Percentiles rank a stretch among this genome's conserved stretches.
phyloP scores from a whole-genome alignment of 495 filamentous ascomycete species.

The Annulohypoxylon maeteangense region DNA sequence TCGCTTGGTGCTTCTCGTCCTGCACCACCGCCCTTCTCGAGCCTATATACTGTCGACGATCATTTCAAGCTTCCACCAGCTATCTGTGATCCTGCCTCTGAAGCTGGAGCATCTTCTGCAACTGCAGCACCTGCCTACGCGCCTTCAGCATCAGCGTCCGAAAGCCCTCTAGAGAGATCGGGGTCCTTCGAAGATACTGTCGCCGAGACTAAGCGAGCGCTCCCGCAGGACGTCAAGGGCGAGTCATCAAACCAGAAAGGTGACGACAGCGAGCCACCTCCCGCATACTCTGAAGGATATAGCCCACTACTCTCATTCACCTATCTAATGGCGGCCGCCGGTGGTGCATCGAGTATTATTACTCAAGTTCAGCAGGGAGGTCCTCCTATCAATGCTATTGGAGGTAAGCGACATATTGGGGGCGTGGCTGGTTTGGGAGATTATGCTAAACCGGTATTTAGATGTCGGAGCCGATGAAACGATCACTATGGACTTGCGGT shows the following conservation, averaged over 20 bases:
- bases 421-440: slow-evolving; percentile 9
- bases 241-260: slow-evolving; percentile 66
- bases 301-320: slow-evolving; percentile 93
- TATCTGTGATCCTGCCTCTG: slow-evolving; percentile 64
- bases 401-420: slow-evolving; percentile 67
- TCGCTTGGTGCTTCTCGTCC: slow-evolving; percentile 34
- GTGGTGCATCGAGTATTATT: slow-evolving; percentile 96
- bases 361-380: slow-evolving; percentile 97
- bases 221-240: slow-evolving; percentile 81
- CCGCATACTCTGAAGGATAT: slow-evolving; percentile 92
- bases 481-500: slow-evolving; percentile 94
- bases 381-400: slow-evolving; percentile 85
- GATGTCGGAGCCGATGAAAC: slow-evolving; percentile 93
- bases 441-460: slow-evolving; percentile 47
- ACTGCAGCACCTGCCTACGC: slow-evolving; percentile 70
- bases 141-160: slow-evolving; percentile 57
- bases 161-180: slow-evolving; percentile 49
- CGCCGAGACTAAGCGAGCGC: slow-evolving; percentile 85
- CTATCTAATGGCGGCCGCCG: slow-evolving; percentile 97
- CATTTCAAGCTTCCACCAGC: slow-evolving; percentile 51
- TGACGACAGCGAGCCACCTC: slow-evolving; percentile 88
- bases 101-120: slow-evolving; percentile 64
- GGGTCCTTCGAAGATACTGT: slow-evolving; percentile 62
- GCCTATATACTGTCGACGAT: slow-evolving; percentile 57
- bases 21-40: slow-evolving; percentile 58